A percentile compares a stretch with the other conserved stretches of the same genome.
Conservation (phyloP, 495 filamentous ascomycete genomes). For the Tuber magnatum region DNA sequence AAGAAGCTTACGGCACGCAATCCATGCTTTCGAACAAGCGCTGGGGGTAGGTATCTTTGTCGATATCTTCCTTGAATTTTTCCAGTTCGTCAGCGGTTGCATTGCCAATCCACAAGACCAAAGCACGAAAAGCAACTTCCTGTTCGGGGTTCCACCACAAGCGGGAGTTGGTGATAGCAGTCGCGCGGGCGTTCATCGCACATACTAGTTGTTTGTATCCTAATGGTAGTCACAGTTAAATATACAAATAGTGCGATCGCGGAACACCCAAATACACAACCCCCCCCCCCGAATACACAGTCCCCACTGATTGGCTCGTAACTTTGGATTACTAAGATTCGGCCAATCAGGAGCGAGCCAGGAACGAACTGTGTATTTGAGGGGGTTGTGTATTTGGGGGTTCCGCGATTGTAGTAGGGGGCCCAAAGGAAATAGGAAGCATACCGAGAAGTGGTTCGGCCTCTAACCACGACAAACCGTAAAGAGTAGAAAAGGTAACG, state of each 20-base stretch:
- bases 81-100: not conserved
- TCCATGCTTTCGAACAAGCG: constrained; percentile 19
- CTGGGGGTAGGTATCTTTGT: not conserved
- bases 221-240: not conserved
- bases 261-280: not conserved
- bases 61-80: not conserved
- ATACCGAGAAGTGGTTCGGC: too few species aligned
- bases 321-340: too few species aligned
- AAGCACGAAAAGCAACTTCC: not conserved
- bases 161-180: not conserved
- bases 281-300: not conserved
- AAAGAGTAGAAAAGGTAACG: too few species aligned
- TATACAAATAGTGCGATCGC: not conserved
- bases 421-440: not conserved
- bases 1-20: constrained; percentile 78
- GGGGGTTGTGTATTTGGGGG: not conserved
- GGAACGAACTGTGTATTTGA: not conserved
- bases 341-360: too few species aligned
- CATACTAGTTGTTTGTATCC: not conserved
- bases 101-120: not conserved
- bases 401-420: not conserved
- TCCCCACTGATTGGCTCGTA: not conserved
- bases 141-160: not conserved
- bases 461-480: too few species aligned
- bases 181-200: not conserved